These are phyloP conservation scores for Myriosclerotinia duriaeana DNA, from an alignment of 2,329 filamentous ascomycete species.

Conservation along the genomic window DNA sequence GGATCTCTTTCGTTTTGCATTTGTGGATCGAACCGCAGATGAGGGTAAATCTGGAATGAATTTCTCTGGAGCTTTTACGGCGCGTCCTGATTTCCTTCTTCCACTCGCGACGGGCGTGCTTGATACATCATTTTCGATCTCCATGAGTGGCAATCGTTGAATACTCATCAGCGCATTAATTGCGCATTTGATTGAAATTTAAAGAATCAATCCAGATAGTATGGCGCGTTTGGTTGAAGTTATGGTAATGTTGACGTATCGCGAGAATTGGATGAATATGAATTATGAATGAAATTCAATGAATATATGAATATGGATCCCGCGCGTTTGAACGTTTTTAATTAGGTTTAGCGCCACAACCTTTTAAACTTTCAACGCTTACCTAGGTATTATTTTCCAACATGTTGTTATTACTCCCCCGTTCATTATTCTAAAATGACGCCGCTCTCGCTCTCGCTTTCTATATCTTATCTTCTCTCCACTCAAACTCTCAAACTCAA, in stretches of 20 bases:
- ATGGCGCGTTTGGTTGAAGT: slow-evolving; percentile 7
- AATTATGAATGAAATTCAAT: no score
- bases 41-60: slow-evolving; percentile 52
- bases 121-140: slow-evolving; percentile 55
- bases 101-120: slow-evolving; percentile 51
- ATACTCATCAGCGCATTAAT: slow-evolving; percentile 44
- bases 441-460: neutral
- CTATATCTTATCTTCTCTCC: slow-evolving; percentile 5
- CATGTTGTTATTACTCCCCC: neutral
- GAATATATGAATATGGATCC: neutral
- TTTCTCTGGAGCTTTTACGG: slow-evolving; percentile 59
- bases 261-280: neutral
- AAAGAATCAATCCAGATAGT: neutral
- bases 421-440: no score
- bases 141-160: slow-evolving; percentile 50
- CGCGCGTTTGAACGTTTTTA: slow-evolving; percentile 21
- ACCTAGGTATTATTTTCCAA: neutral
- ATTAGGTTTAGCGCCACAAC: slow-evolving; percentile 21
- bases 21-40: slow-evolving; percentile 43
- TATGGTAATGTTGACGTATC: slow-evolving; percentile 19
- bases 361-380: slow-evolving; percentile 3
- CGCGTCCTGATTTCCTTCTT: slow-evolving; percentile 68
- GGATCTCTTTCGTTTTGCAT: slow-evolving; percentile 58
- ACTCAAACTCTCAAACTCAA: no score
- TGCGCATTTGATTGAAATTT: slow-evolving; percentile 12